phyloP scores from a whole-genome alignment of 2,329 filamentous ascomycete genomes.

The Verticillium klebahnii region DNA sequence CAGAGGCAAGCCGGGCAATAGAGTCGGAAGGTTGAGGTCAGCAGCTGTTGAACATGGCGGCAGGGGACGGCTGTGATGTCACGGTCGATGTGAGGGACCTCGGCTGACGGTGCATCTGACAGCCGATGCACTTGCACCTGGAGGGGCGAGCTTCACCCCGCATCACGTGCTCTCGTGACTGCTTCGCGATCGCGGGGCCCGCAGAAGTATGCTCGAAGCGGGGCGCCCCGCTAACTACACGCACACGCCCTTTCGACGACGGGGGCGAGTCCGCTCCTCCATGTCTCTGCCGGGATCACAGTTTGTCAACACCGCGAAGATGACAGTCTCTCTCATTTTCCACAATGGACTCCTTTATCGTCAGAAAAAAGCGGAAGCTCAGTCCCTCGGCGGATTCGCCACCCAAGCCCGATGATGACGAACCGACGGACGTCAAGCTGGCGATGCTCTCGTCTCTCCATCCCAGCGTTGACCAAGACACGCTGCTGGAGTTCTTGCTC shows the following conservation, averaged over 20 bases:
- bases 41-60: neutral
- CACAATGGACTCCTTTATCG: conserved; percentile 56
- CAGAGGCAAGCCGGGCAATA: neutral
- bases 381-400: conserved; percentile 14
- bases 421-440: conserved; percentile 86
- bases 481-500: conserved; percentile 73
- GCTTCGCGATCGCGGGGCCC: neutral
- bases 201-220: neutral
- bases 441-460: conserved; percentile 77
- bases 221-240: neutral
- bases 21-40: neutral
- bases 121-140: neutral
- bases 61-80: conserved; percentile 2
- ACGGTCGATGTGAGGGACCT: neutral
- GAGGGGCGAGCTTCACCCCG: neutral
- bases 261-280: neutral
- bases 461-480: conserved; percentile 56
- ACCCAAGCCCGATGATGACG: conserved; percentile 40
- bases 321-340: neutral
- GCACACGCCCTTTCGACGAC: neutral
- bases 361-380: conserved; percentile 46
- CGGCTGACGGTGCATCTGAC: neutral
- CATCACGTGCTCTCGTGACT: neutral
- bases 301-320: neutral
- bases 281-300: neutral